Conservation (phyloP, 306 rosid species). For the Cucurbita ficifolia region DNA sequence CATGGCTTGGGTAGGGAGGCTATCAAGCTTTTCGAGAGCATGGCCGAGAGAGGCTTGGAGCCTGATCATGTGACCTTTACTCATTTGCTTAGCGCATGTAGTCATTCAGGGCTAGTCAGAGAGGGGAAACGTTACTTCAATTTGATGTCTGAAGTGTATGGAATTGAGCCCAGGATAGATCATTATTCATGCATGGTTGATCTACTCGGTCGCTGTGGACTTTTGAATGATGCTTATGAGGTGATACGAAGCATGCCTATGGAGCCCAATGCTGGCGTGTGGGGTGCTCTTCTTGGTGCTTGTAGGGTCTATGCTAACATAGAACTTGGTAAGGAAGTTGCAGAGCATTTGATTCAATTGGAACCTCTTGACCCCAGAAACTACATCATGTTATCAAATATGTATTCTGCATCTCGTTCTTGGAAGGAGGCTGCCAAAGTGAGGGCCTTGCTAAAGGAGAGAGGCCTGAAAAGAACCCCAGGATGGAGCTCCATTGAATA, state of each 20-base stretch:
- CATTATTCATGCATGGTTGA: constrained; percentile 86
- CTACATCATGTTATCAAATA: constrained; percentile 57
- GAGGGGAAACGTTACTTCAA: constrained; percentile 49
- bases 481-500: constrained; percentile 60
- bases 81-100: constrained; percentile 64
- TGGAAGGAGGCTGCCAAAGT: constrained; percentile 60
- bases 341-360: constrained; percentile 36
- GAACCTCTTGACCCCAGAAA: constrained; percentile 52
- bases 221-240: constrained; percentile 38
- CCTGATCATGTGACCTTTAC: constrained; percentile 81
- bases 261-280: constrained; percentile 60
- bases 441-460: constrained; percentile 51
- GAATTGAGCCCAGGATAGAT: constrained; percentile 43
- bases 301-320: constrained; percentile 46
- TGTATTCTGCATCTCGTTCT: constrained; percentile 46
- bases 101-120: constrained; percentile 65
- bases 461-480: constrained; percentile 26
- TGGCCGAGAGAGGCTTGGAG: constrained; percentile 25
- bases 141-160: constrained; percentile 37
- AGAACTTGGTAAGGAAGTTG: constrained; percentile 55
- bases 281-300: constrained; percentile 80
- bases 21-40: constrained; percentile 35
- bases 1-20: constrained; percentile 59
- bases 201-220: constrained; percentile 64
- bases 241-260: constrained; percentile 47